Base-by-base conservation (phyloP, 1,284 basidiomycete genomes). In the Ceratobasidium sp. region DNA sequence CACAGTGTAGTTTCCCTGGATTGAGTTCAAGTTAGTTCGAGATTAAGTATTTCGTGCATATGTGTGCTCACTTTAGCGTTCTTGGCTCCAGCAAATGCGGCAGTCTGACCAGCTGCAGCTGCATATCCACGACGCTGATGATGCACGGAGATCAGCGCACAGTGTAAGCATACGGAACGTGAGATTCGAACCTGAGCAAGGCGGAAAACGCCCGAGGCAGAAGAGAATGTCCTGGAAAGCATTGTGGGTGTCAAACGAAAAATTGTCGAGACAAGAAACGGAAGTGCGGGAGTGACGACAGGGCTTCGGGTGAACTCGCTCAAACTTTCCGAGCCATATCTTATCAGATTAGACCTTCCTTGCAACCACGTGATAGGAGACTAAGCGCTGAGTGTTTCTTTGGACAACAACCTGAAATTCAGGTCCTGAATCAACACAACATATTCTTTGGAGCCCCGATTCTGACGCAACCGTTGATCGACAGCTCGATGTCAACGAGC, bases 1-100 rank as follows among this genome's bases (percentile, higher is more conserved):
- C 57, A 96, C 94, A 54, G 90, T 90, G 82, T 95, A 98, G 85
- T 97, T 97, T 73, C 96, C 96, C 93, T 96, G 64, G 64, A 17
- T 32, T 52, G 20, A 62, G 45, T 57, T 40, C 40, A 67, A 56
- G 2, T 35, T 8, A 52, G 49, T 42, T 52, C 58, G 20, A 43
- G 31, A 29, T 55, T n/a, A n/a, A 38, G 47, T 49, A 45, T 54
- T 35, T 27, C 17, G 40, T 31, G 35, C 49, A 65, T 72, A 69
- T 32, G 57, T 35, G 53, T 40, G 82, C 90, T 79, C 77, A 95
- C 94, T 78, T 92, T 90, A 76, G 86, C 81, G 76, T 87, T 89
- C 84, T 95, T 96, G 83, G 93, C 86, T 72, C 91, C 92, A 79
- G 90, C 87, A 81, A 94, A 96, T 73, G 88, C 87, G 76, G 92